A percentile compares a stretch with the other conserved stretches of the same genome.
These are phyloP conservation scores for Mycena belliarum DNA, from an alignment of 768 basidiomycete genomes.

Conservation along the genomic window DNA sequence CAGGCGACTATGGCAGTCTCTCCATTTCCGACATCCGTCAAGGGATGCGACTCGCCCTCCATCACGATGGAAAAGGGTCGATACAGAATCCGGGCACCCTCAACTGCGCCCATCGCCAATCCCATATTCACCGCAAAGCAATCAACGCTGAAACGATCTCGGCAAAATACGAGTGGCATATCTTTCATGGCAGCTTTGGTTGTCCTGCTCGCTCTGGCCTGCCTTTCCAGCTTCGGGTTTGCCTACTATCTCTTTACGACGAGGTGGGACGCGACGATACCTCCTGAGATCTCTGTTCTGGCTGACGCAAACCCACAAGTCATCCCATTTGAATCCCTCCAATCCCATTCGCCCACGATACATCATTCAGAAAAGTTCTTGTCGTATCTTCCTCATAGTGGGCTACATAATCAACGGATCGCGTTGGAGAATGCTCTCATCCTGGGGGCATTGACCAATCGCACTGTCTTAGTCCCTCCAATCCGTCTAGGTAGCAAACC, in stretches of 20 bases:
- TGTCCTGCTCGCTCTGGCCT: conserved; percentile 46
- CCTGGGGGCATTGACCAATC: conserved; percentile 68
- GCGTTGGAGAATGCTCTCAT: conserved; percentile 82
- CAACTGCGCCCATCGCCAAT: conserved; percentile 23
- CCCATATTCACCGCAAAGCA: conserved; percentile 20
- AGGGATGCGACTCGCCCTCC: conserved; percentile 51
- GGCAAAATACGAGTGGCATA: conserved; percentile 10
- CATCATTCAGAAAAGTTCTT: conserved; percentile 44
- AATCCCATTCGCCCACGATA: background rate
- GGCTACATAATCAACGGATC: conserved; percentile 86
- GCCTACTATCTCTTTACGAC: conserved; percentile 68
- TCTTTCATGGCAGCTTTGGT: conserved; percentile 46
- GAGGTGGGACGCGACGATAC: conserved; percentile 48
- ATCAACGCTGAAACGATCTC: conserved; percentile 6
- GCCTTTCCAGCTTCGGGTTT: conserved; percentile 53
- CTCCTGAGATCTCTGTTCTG: conserved; percentile 22
- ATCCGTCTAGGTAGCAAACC: conserved; percentile 64
- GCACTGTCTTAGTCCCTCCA: conserved; percentile 80
- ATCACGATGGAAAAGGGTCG: conserved; percentile 64
- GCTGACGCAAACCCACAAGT: conserved; percentile 36
- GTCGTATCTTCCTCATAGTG: conserved; percentile 80
- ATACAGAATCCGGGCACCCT: conserved; percentile 60
- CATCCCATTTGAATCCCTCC: conserved; percentile 29
- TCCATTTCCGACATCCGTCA: conserved; percentile 1
- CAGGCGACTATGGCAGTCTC: conserved; percentile 18